Evolutionary conservation across 2,329 filamentous ascomycete genomes (phyloP).

Genomic region (Diaporthe velutina): DNA sequence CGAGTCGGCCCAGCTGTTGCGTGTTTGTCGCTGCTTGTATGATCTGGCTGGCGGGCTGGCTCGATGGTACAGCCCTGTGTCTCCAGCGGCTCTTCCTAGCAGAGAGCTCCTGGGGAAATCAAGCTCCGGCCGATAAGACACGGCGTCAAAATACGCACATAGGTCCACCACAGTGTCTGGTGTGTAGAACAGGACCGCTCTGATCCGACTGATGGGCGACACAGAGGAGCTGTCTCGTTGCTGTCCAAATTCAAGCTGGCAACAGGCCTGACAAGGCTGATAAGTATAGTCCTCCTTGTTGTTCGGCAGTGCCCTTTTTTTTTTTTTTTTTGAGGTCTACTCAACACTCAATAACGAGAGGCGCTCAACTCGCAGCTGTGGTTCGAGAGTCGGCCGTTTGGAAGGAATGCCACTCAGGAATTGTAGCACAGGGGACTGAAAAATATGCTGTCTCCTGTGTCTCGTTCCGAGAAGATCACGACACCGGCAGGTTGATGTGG

Average conservation of each 20-base stretch:
- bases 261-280: not conserved
- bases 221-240: constrained; percentile 15
- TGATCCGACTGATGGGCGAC: not conserved
- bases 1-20: constrained; percentile 24
- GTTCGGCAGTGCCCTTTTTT: not conserved
- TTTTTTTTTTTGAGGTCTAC: not conserved
- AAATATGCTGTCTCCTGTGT: constrained; percentile 11
- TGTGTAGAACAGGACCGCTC: constrained; percentile 19
- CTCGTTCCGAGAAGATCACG: constrained; percentile 2
- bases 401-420: constrained; percentile 27
- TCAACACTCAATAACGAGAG: constrained; percentile 7
- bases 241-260: constrained; percentile 19
- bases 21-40: constrained; percentile 34
- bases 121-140: constrained; percentile 34
- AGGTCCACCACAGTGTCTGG: constrained; percentile 27
- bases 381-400: constrained; percentile 39
- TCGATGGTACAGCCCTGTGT: constrained; percentile 38
- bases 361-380: constrained; percentile 34
- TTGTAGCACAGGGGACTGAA: constrained; percentile 16
- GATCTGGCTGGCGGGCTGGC: constrained; percentile 33
- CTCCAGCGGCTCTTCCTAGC: constrained; percentile 34
- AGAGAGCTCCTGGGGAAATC: constrained; percentile 16
- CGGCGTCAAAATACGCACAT: constrained; percentile 31
- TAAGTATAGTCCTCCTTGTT: constrained; percentile 30
- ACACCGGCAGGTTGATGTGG: not conserved